Conservation (phyloP, 2,329 filamentous ascomycete species). For the Monilinia vaccinii-corymbosi region DNA sequence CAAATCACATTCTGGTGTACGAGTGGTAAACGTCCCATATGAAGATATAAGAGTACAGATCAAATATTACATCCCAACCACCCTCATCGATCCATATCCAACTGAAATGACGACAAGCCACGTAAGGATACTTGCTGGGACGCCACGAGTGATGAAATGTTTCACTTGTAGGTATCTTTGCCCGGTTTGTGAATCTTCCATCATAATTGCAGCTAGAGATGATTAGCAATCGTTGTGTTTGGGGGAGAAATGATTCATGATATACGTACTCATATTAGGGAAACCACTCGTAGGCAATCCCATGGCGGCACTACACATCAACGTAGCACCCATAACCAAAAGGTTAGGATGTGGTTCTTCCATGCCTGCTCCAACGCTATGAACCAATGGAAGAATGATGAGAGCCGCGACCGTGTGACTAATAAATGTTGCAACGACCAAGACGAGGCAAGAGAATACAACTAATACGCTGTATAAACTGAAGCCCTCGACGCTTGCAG, state of each 20-base stretch:
- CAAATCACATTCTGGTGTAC: background rate
- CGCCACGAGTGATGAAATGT: constrained; percentile 90
- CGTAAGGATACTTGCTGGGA: constrained; percentile 76
- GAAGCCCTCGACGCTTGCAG: constrained; percentile 62
- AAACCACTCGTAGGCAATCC: constrained; percentile 91
- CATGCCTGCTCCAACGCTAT: constrained; percentile 78
- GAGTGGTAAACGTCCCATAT: background rate
- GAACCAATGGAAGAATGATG: constrained; percentile 86
- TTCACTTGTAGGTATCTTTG: constrained; percentile 85
- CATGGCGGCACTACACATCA: constrained; percentile 99
- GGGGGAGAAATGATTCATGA: background rate
- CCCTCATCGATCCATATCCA: constrained; percentile 81
- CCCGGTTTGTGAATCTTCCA: constrained; percentile 85
- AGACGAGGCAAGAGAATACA: constrained; percentile 74
- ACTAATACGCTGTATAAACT: constrained; percentile 79
- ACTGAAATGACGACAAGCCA: constrained; percentile 77
- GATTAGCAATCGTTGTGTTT: constrained; percentile 13
- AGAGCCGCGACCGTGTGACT: constrained; percentile 93
- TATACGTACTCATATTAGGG: constrained; percentile 93
- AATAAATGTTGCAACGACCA: constrained; percentile 95
- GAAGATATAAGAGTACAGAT: background rate
- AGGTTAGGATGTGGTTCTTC: constrained; percentile 85
- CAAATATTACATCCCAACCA: constrained; percentile 21
- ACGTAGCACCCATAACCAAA: constrained; percentile 84
- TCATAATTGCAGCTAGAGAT: constrained; percentile 84